These are phyloP conservation scores for Phytophthora syringae DNA, from an alignment of 352 stramenopile genomes.

Conservation along the genomic window DNA sequence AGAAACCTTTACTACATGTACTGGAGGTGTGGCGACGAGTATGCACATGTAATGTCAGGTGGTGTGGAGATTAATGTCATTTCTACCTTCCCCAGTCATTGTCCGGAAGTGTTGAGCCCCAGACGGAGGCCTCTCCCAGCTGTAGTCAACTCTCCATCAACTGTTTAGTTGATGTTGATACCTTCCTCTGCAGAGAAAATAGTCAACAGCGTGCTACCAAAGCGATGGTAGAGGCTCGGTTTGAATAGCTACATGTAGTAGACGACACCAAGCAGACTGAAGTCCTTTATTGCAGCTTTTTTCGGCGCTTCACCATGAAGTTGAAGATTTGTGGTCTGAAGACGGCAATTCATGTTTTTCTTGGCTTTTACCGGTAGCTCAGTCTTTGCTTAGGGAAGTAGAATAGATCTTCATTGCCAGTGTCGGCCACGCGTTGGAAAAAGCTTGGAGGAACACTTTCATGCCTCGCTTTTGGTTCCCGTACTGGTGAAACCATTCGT, in stretches of 20 bases:
- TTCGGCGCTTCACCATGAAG: no score
- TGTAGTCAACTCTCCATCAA: constrained; percentile 29
- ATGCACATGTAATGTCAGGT: constrained; percentile 23
- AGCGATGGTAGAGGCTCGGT: constrained; percentile 19
- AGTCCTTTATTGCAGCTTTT: background rate
- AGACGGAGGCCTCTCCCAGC: constrained; percentile 16
- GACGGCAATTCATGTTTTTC: no score
- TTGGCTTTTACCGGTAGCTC: no score
- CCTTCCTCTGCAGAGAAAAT: constrained; percentile 13
- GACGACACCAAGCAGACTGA: constrained; percentile 2
- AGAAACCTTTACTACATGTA: constrained; percentile 28
- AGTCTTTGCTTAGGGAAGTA: constrained; percentile 23
- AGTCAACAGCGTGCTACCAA: background rate
- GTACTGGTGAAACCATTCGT: constrained; percentile 5
- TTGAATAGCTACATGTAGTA: constrained; percentile 20
- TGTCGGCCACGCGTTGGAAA: constrained; percentile 7
- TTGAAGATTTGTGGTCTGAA: no score
- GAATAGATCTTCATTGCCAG: constrained; percentile 28
- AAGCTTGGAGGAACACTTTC: constrained; percentile 14
- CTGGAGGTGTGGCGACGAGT: background rate
- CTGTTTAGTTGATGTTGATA: constrained; percentile 17
- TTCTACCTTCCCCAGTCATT: constrained; percentile 3
- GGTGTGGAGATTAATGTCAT: constrained; percentile 16
- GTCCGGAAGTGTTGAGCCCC: constrained; percentile 10
- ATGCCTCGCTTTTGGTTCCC: background rate